Base-by-base conservation (phyloP, 495 filamentous ascomycete genomes). In the Staphylotrichum longicolle region DNA sequence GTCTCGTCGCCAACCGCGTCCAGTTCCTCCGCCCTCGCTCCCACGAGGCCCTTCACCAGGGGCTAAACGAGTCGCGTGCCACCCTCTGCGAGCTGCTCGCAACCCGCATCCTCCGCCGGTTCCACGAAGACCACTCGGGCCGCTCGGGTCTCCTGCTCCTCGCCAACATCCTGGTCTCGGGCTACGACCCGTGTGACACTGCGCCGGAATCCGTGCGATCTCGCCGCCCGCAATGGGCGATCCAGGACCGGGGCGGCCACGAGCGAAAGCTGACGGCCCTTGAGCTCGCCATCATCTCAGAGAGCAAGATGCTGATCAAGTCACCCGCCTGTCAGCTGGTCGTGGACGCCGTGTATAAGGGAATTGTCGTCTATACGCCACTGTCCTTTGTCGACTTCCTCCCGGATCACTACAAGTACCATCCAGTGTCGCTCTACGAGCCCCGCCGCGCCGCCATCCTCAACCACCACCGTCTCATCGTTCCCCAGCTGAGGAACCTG, bases 401-500 rank as follows among this genome's bases (percentile, higher is more conserved):
- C 20, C 85, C 85, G 2, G 85, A 88, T 72, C 81, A 85, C 60
- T 86, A 87, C 72, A 87, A 88, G 65, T 75, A 83, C 63, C 83
- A 83, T 65, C 81, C 82, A 2, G 84, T 87, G 27, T 82, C 83
- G 9, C 68, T 88, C 1, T 87, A 87, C 67, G 79, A 85, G 51
- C 85, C 85, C 8, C 70, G 82, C 20, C 80, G 78, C 47, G 82
- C 83, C 5, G 75, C 80, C 11, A 68, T 85, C 7, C 77, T 88
- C 39, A 87, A 88, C 65, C 85, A 88, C 58, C 85, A 83, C 65
- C 82, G 85, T n/a, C 75, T 88, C 4, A 83, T 85, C 60, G 85
- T 87, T 0, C 85, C 85, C 0, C 76, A 79, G 48, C 80, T 81
- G 10, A 74, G 85, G 37, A 87, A 85, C 62, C 50, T 83, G 39